Evolutionary conservation across 768 basidiomycete genomes (phyloP).

Genomic region (Termitomyces sp.): DNA sequence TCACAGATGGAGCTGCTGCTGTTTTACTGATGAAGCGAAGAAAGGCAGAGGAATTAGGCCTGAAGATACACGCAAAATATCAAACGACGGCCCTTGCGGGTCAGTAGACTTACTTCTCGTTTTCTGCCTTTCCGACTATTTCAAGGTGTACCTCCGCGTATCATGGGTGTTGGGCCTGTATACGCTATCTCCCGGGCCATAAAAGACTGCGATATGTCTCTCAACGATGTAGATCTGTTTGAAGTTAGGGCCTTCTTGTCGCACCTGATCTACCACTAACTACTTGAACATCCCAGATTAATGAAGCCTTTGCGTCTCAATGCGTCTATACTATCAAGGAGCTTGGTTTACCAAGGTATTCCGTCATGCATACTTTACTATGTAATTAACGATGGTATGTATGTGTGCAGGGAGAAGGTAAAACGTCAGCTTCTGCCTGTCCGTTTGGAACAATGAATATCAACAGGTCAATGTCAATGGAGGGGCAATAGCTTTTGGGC

Average conservation of each 20-base stretch:
- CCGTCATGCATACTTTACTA: neutral
- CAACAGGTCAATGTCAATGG: constrained; percentile 79
- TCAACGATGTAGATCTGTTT: constrained; percentile 72
- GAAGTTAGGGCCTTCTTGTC: constrained; percentile 42
- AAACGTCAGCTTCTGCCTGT: neutral
- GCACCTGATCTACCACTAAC: neutral
- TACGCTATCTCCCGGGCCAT: constrained; percentile 81
- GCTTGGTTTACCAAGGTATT: constrained; percentile 50
- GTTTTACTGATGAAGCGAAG: constrained; percentile 75
- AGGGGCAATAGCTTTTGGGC: constrained; percentile 84
- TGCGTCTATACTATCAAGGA: constrained; percentile 68
- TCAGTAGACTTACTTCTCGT: constrained; percentile 16
- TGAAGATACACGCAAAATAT: constrained; percentile 74
- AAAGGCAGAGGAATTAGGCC: constrained; percentile 71
- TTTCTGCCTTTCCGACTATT: neutral
- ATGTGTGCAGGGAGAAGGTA: constrained; percentile 32
- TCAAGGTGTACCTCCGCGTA: constrained; percentile 65
- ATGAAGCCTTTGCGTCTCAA: constrained; percentile 88
- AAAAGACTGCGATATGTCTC: constrained; percentile 56
- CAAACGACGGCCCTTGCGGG: constrained; percentile 69
- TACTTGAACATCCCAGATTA: constrained; percentile 49
- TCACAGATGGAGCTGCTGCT: constrained; percentile 82
- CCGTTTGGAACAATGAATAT: neutral
- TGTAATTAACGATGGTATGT: neutral
- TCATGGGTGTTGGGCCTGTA: constrained; percentile 87